Base-by-base conservation (phyloP, 2,329 filamentous ascomycete genomes). In the Orbilia blumenaviensis region DNA sequence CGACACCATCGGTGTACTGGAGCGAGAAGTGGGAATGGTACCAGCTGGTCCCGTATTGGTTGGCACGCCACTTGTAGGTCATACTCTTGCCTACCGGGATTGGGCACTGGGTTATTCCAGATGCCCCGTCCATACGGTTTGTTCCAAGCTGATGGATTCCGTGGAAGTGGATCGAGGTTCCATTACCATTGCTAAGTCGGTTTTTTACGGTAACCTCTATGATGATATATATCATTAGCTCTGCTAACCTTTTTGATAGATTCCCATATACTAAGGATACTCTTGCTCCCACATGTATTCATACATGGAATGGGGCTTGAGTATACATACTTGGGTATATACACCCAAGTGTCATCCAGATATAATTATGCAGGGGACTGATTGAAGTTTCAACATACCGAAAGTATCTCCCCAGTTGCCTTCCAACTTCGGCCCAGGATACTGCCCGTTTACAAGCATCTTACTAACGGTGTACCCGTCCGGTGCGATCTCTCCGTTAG, bases 351-450 rank as follows among this genome's bases (percentile, higher is more conserved):
- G n/a, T n/a, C n/a, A n/a, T n/a, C n/a, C n/a, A n/a, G n/a, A n/a
- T n/a, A n/a, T n/a, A n/a, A n/a, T n/a, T n/a, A n/a, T n/a, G n/a
- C n/a, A n/a, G n/a, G n/a, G n/a, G 14, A 29, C 18, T 10, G 9
- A n/a, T 2, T 14, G 3, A 38, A 41, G 12, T 44, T 34, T 4
- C 3, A 62, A 66, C 83, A 77, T 80, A 84, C 85, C 84, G 50
- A 89, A 85, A 25, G 83, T 86, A 79, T 90, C 88, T 41, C 88
- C 88, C 88, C 88, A 89, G 81, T 89, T 86, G 16, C 87, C 89
- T 74, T 87, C 85, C 64, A 93, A 88, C 12, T 86, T 84, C 0
- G 91, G 91, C 0, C 89, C 91, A 0, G 91, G 91, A 75, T 88
- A 90, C 46, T 88, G 86, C 7, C 87, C 87, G 80, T 91, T 90